Base-by-base conservation (phyloP, 495 filamentous ascomycete species). In the Penicillium robsamsonii region DNA sequence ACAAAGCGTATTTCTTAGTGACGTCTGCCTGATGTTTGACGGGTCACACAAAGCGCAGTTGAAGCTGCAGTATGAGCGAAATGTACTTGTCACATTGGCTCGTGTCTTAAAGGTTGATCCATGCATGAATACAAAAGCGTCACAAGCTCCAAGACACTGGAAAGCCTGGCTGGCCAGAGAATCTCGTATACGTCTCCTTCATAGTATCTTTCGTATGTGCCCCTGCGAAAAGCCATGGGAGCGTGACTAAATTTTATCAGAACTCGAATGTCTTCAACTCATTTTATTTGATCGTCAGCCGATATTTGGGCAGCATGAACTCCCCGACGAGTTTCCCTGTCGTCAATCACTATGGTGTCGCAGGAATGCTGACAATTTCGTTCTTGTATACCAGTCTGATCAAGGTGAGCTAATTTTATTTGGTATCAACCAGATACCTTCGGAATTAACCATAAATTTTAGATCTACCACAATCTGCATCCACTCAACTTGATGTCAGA, bases 51-150 rank as follows among this genome's bases (percentile, higher is more conserved):
- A 47, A 31, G 25, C 45, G 27, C 27, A 47, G 27, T 30, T 47
- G n/a, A 47, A 31, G 45, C 45, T 47, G 45, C 45, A 47, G 27
- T 47, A 47, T 47, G 45, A 47, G 27, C 45, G 45, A 30, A 47
- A 47, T 47, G 15, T 31, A 47, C 45, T 47, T 4, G 45, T 47
- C 9, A 47, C 27, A 17, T 47, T 47, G n/a, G 45, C 45, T 13
- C 45, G 45, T 47, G 45, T 12, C 13, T 47, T 47, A n/a, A 47
- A 47, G 27, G n/a, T 7, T 15, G 45, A 47, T 25, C 15, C 2
- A 47, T 47, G 25, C 45, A 47, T 47, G 25, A 47, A n/a, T 31
- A 13, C 25, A 5, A 31, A 25, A 15, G 10, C 15, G 15, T 17
- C n/a, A 17, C 45, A 30, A 47, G 15, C 15, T 8, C 45, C 27